phyloP scores from a whole-genome alignment of 129 eudicot species.

The Flaveria brownii region DNA sequence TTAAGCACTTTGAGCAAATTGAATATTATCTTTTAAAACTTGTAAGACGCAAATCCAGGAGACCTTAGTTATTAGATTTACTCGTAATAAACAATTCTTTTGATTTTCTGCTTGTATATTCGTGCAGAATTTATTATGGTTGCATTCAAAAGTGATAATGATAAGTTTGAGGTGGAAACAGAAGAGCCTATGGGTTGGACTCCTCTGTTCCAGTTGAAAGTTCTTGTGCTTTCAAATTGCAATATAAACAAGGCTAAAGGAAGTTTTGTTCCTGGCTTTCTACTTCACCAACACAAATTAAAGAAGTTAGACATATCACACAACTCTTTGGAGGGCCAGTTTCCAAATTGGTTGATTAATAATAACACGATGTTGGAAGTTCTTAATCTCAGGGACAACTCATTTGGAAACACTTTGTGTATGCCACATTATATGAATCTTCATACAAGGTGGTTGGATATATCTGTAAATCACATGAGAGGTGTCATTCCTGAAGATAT shows the following conservation, averaged over 20 bases:
- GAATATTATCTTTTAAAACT: too few species aligned
- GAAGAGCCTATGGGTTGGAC: slow-evolving; percentile 26
- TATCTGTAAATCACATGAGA: slow-evolving; percentile 10
- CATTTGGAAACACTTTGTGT: neutral
- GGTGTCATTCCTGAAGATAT: slow-evolving; percentile 19
- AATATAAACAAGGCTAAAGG: slow-evolving; percentile 19
- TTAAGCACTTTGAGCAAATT: too few species aligned
- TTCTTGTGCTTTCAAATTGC: slow-evolving; percentile 22
- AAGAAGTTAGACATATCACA: slow-evolving; percentile 19
- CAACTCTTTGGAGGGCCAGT: slow-evolving; percentile 25
- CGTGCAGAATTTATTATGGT: too few species aligned
- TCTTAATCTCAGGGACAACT: slow-evolving; percentile 22
- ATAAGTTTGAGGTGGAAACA: slow-evolving; percentile 22
- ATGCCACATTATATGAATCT: slow-evolving; percentile 7
- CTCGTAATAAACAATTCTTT: too few species aligned
- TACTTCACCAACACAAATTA: slow-evolving; percentile 28
- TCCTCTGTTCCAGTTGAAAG: slow-evolving; percentile 39
- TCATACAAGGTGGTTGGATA: slow-evolving; percentile 3
- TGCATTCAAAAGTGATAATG: neutral
- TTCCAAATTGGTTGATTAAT: slow-evolving; percentile 34
- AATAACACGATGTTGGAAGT: slow-evolving; percentile 25
- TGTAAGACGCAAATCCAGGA: too few species aligned
- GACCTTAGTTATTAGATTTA: too few species aligned
- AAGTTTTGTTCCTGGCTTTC: slow-evolving; percentile 32
- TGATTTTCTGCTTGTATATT: too few species aligned